phyloP scores from a whole-genome alignment of 2,329 filamentous ascomycete genomes.

The Pseudogymnoascus sp. region DNA sequence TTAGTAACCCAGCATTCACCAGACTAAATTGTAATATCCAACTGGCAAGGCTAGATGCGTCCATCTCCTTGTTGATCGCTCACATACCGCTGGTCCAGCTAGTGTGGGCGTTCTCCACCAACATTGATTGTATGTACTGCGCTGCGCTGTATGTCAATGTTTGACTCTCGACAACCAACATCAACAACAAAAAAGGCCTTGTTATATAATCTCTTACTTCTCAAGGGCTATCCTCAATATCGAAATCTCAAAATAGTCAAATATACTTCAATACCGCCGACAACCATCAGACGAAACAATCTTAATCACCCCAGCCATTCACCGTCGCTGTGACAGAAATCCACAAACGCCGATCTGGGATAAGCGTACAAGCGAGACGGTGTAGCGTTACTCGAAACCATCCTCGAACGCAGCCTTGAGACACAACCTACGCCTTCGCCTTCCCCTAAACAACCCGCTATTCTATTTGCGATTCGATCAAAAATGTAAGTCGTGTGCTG shows the following conservation, averaged over 20 bases:
- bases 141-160: not conserved
- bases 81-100: not conserved
- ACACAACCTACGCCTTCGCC: not conserved
- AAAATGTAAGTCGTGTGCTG: constrained; percentile 1
- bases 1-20: not conserved
- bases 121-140: not conserved
- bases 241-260: not conserved
- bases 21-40: not conserved
- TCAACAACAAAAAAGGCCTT: not conserved
- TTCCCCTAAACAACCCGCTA: not conserved
- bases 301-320: not conserved
- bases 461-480: not conserved
- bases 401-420: constrained; percentile 4
- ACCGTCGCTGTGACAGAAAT: constrained; percentile 5
- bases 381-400: constrained; percentile 8
- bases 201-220: not conserved
- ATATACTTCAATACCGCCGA: not conserved
- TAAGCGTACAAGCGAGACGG: constrained; percentile 7
- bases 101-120: not conserved
- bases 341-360: constrained; percentile 1
- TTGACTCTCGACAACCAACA: not conserved
- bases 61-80: constrained; percentile 6
- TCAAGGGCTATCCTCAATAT: not conserved
- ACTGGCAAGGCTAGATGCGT: constrained; percentile 1
- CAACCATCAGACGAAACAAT: constrained; percentile 2